Evolutionary conservation across 257 asterid genomes (phyloP), one percentile per base, ranked within the genome.

Genomic region (Przewalskia tangutica): DNA sequence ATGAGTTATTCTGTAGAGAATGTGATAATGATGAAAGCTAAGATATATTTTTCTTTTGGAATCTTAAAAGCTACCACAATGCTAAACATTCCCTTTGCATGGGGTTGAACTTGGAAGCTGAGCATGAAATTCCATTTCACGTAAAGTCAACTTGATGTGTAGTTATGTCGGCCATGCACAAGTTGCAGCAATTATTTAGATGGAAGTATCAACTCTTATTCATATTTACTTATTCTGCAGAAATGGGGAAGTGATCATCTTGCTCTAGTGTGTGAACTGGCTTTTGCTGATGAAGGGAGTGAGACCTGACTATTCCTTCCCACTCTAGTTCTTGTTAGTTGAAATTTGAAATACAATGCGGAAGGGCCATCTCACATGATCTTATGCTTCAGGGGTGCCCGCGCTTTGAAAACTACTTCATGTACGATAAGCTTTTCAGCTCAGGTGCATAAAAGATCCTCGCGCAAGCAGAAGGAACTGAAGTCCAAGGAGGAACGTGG

Each of bases 221-320:
- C 9, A 27, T 13, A 6, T 81, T 60, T 23, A 55, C 86, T 64
- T 77, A 2, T 81, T 18, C 53, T 89, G 90, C 93, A 94, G 98
- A 86, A 86, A 84, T 95, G 97, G 97, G 95, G 95, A 50, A 95
- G 98, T 62, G 98, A 95, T 89, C 98, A 95, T 85, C 92, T 95
- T 81, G 97, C 98, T 75, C 89, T 95, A 82, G 98, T 87, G 68
- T 91, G 98, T 46, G 98, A 95, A 85, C 92, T 95, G 81, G 97
- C 97, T 46, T 93, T 93, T 82, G 86, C 83, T 55, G 88, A 83
- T 79, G 86, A 81, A 67, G 82, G 59, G 20, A 78, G 82, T 54
- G 42, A 78, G 86, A 73, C 64, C 73, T 84, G 79, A 71, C 10
- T 17, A 4, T 20, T 59, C 11, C 62, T 7, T 67, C 9, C 75